These are phyloP conservation scores for Phytopythium ostracodes DNA, from an alignment of 352 stramenopile species.

Conservation along the genomic window DNA sequence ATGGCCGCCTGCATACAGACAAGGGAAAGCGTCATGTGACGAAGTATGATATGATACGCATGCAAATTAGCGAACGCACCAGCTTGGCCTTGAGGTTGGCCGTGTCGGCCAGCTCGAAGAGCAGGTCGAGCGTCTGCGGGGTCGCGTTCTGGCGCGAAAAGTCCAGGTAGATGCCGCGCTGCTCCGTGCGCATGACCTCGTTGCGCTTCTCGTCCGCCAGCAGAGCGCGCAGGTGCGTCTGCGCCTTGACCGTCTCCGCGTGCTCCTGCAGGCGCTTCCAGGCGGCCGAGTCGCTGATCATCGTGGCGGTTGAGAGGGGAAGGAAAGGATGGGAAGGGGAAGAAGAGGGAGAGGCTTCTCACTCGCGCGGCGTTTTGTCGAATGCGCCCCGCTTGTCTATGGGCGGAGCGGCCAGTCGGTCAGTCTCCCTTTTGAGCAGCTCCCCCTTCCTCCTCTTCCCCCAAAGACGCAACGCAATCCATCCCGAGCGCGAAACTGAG, in stretches of 20 bases:
- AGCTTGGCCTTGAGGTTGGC: slow-evolving; percentile 86
- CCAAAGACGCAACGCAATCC: slow-evolving; percentile 6
- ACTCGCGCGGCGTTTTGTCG: slow-evolving; percentile 12
- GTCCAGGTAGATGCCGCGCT: slow-evolving; percentile 93
- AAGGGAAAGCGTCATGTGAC: too few species aligned
- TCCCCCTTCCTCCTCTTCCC: background rate
- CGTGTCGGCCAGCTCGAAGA: slow-evolving; percentile 90
- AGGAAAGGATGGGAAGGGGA: slow-evolving; percentile 3
- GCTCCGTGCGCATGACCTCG: slow-evolving; percentile 86
- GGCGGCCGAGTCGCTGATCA: slow-evolving; percentile 73
- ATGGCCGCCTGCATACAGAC: slow-evolving; percentile 62
- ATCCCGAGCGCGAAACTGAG: background rate
- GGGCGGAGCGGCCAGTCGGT: too few species aligned
- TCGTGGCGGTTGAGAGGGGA: slow-evolving; percentile 14
- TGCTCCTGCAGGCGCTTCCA: slow-evolving; percentile 77
- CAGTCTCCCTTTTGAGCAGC: too few species aligned
- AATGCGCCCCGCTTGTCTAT: slow-evolving; percentile 4
- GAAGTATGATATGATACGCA: too few species aligned
- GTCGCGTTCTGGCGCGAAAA: slow-evolving; percentile 94
- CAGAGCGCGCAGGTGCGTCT: slow-evolving; percentile 88
- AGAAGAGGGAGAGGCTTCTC: background rate
- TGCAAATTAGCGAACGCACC: background rate
- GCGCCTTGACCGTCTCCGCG: slow-evolving; percentile 70
- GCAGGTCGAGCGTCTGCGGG: slow-evolving; percentile 81
- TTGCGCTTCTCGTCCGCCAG: slow-evolving; percentile 87